Conservation (phyloP, 2,329 filamentous ascomycete species). For the Hymenoscyphus infarciens region DNA sequence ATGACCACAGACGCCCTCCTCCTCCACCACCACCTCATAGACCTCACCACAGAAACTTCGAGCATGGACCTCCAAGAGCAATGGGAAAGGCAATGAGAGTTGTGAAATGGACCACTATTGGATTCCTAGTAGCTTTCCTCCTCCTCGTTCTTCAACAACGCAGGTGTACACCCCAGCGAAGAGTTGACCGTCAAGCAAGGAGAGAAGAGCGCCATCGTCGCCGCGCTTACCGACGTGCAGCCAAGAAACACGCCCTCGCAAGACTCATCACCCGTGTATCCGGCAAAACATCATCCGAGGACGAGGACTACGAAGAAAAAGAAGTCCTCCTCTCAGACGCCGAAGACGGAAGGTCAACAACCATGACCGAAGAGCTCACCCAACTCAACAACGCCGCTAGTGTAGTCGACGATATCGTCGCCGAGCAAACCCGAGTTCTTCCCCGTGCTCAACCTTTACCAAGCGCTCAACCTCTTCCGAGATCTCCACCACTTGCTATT, state of each 20-base stretch:
- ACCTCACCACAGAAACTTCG: constrained; percentile 14
- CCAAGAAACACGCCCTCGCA: constrained; percentile 22
- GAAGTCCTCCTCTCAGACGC: constrained; percentile 18
- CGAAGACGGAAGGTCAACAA: constrained; percentile 25
- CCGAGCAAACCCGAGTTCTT: constrained; percentile 11
- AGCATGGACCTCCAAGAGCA: constrained; percentile 9
- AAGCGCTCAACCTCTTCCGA: not conserved
- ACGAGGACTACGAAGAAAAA: constrained; percentile 28
- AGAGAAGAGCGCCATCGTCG: constrained; percentile 22
- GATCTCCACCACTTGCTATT: not conserved
- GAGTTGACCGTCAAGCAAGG: constrained; percentile 18
- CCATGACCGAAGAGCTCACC: constrained; percentile 25
- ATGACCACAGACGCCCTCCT: constrained; percentile 2
- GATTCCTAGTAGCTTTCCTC: constrained; percentile 28
- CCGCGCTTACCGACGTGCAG: constrained; percentile 20
- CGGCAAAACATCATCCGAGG: constrained; percentile 13
- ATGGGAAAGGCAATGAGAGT: constrained; percentile 17
- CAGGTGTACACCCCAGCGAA: constrained; percentile 17
- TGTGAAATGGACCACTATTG: constrained; percentile 24
- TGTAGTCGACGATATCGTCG: constrained; percentile 27
- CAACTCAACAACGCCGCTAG: constrained; percentile 26
- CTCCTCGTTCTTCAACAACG: constrained; percentile 25
- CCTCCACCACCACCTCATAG: constrained; percentile 6
- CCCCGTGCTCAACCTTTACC: not conserved
- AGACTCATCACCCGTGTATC: constrained; percentile 18